Evolutionary conservation across 352 stramenopile genomes (phyloP).

Genomic region (Phytophthora uliginosa): DNA sequence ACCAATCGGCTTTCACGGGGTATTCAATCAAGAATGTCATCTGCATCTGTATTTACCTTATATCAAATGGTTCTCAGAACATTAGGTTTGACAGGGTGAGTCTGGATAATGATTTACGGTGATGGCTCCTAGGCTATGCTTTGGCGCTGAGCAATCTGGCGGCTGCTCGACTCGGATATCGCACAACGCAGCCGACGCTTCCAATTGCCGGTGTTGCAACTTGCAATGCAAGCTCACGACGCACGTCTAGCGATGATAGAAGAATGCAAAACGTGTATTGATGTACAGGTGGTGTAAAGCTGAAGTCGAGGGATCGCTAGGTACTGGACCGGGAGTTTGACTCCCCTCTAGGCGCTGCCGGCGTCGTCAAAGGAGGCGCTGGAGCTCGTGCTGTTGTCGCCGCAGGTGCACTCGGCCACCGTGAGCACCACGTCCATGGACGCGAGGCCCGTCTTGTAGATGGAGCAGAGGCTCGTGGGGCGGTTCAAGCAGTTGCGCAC

Average conservation of each 20-base stretch:
- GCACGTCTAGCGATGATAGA: slow-evolving; percentile 2
- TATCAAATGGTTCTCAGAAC: neutral
- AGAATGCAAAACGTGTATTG: slow-evolving; percentile 21
- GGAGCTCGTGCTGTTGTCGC: slow-evolving; percentile 43
- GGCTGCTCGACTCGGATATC: neutral
- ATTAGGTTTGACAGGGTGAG: neutral
- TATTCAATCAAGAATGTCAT: neutral
- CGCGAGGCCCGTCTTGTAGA: slow-evolving; percentile 62
- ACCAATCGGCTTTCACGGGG: slow-evolving; percentile 3
- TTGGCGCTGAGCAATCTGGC: slow-evolving; percentile 7
- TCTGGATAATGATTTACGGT: neutral
- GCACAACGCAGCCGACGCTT: neutral
- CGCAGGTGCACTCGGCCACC: slow-evolving; percentile 68
- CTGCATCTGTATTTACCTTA: neutral
- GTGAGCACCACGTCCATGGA: slow-evolving; percentile 63
- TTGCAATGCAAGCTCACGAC: neutral
- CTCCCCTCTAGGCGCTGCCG: slow-evolving; percentile 3
- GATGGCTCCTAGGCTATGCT: neutral
- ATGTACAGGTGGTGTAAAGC: slow-evolving; percentile 31
- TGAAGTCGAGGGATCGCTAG: slow-evolving; percentile 12
- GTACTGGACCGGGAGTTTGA: no score
- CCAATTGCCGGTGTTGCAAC: neutral
- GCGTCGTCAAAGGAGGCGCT: slow-evolving; percentile 9
- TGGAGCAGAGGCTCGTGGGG: slow-evolving; percentile 62
- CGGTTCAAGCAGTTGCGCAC: slow-evolving; percentile 67